Conservation (phyloP, 495 filamentous ascomycete genomes). For the Wilcoxina mikolae region DNA sequence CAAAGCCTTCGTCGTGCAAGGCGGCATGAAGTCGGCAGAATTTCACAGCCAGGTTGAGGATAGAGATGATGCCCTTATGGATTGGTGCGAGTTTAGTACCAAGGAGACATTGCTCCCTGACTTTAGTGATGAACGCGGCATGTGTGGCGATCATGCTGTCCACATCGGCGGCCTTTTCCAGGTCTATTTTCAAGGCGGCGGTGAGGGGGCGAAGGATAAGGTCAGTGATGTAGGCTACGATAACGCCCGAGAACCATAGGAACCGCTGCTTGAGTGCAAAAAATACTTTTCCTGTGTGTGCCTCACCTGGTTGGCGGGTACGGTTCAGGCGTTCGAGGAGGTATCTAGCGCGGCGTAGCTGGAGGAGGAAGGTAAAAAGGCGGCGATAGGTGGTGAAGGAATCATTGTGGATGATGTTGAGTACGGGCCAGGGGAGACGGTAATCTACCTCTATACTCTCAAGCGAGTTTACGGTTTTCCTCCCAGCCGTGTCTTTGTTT, state of each 20-base stretch:
- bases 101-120: slow-evolving; percentile 53
- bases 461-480: slow-evolving; percentile 30
- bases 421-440: slow-evolving; percentile 68
- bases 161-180: slow-evolving; percentile 53
- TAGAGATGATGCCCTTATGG: slow-evolving; percentile 46
- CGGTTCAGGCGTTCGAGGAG: slow-evolving; percentile 46
- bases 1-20: slow-evolving; percentile 28
- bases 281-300: slow-evolving; percentile 35
- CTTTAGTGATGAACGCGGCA: slow-evolving; percentile 41
- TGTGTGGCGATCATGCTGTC: slow-evolving; percentile 69
- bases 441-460: slow-evolving; percentile 45
- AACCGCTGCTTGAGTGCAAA: slow-evolving; percentile 56
- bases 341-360: slow-evolving; percentile 57
- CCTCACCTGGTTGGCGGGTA: slow-evolving; percentile 5
- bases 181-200: slow-evolving; percentile 35
- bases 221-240: slow-evolving; percentile 61
- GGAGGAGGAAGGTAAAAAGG: slow-evolving; percentile 60
- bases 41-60: slow-evolving; percentile 44
- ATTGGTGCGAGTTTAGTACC: slow-evolving; percentile 48
- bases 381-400: slow-evolving; percentile 50
- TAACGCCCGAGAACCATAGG: slow-evolving; percentile 60
- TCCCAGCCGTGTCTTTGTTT: not conserved
- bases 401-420: slow-evolving; percentile 55
- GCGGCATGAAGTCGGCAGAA: slow-evolving; percentile 35
- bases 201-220: slow-evolving; percentile 50